Base-by-base conservation (phyloP, 176 grass and related monocot species). In the Thinopyrum elongatum region DNA sequence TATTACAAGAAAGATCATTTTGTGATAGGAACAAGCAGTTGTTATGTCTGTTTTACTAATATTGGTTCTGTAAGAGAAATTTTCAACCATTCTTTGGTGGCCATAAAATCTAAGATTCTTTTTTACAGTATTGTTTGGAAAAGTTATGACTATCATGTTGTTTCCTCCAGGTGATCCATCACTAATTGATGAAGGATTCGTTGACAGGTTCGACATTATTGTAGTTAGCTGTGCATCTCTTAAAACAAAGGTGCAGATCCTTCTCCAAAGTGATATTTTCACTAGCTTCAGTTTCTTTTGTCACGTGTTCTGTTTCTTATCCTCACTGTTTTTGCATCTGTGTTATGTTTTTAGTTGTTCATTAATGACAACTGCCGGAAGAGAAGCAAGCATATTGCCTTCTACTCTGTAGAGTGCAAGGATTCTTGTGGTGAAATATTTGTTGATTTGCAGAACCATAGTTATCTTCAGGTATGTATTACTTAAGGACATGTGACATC, bases 361-460 rank as follows among this genome's bases (percentile, higher is more conserved):
- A 85, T 99, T 51, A 97, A 99, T 44, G 87, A 90, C 17, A 90
- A 63, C 71, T 99, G 94, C 70, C 93, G 94, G 58, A 97, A 94
- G 83, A 93, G 92, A 83, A 80, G 80, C 78, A 99, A 92, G 77
- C 92, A 41, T 66, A 90, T 94, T 91, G 97, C 92, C 72, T 97
- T 99, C 83, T 97, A 99, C 57, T 11, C 85, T 58, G 88, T 94
- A 36, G 94, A 97, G 70, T 99, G 97, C 71, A 94, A 90, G 78
- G 94, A 90, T 88, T 91, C 94, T 42, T 99, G 97, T 83, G 97
- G 92, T 83, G 97, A 99, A 90, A 99, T 99, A 81, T 97, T 99
- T 93, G 85, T 91, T 76, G 94, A 99, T 82, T 49, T 99, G 68
- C 92, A 93, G 87, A 94, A 91, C 25, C 89, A 97, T 86, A 91